Evolutionary conservation across 2,329 filamentous ascomycete genomes (phyloP), one percentile per base, ranked within the genome.

Genomic region (Sarocladium strictum): DNA sequence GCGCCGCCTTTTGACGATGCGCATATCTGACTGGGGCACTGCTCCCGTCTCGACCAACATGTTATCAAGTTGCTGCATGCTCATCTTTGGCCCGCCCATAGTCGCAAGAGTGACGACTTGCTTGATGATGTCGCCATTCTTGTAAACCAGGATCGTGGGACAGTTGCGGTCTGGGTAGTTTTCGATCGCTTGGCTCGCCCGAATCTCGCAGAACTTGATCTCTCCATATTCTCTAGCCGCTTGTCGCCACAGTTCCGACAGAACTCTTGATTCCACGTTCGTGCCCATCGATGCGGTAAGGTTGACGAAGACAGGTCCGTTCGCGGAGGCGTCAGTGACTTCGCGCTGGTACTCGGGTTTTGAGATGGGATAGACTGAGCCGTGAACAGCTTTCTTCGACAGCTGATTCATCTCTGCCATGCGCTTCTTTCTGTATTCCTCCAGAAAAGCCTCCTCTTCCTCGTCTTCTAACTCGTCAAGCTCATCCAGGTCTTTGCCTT

Each of bases 181-280:
- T 69, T 97, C 94, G 62, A 99, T 97, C 56, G 94, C 96, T 73
- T 97, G 84, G 65, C 90, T 86, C 6, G 86, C 94, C 62, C 86
- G 83, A 62, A 99, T 97, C 73, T 97, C 90, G 69, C 93, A 97
- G 72, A 99, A 99, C 73, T 99, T 99, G 69, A 99, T 77, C 60
- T 99, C 93, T 19, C 91, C 90, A 65, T 91, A 99, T 64, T 93
- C 90, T 57, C 72, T 74, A 1, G 94, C 93, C 38, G 94, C 80
- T 64, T 91, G 84, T 33, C 86, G 79, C 92, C 93, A 99, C 19
- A 97, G 76, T 65, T 96, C 88, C 1, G 86, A 85, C 62, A 97
- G 72, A 3, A 97, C 77, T 57, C 88, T 81, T 3, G 91, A 96
- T 72, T 97, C 92, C 32, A 87, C 80, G 64, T 97, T 97, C 53